phyloP scores from a whole-genome alignment of 129 eudicot species.

The Flaveria sonorensis region DNA sequence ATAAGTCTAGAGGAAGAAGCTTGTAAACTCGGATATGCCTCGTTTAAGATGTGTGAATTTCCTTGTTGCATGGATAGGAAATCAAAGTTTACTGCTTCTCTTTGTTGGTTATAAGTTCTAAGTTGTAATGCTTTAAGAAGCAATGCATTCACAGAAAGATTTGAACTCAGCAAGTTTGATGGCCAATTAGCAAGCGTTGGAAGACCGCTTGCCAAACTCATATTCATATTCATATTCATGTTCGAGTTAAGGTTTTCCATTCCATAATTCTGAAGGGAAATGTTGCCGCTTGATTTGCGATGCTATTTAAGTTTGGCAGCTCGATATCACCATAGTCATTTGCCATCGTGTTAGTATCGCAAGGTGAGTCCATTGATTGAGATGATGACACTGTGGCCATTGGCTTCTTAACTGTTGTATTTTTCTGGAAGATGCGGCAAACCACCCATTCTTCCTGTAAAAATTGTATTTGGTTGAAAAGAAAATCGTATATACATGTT shows the following conservation, averaged over 20 bases:
- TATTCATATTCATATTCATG: conserved; percentile 39
- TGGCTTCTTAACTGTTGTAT: conserved; percentile 53
- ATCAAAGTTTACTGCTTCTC: conserved; percentile 43
- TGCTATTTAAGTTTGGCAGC: conserved; percentile 40
- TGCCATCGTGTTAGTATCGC: conserved; percentile 56
- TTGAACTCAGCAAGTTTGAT: conserved; percentile 50
- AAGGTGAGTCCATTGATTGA: conserved; percentile 57
- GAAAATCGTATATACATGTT: not conserved
- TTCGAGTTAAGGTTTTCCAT: conserved; percentile 36
- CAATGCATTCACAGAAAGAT: conserved; percentile 63
- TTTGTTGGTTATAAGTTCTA: conserved; percentile 47
- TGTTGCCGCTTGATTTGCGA: conserved; percentile 35
- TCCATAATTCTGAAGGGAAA: conserved; percentile 36
- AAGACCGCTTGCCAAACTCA: conserved; percentile 41
- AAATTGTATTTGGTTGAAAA: not conserved
- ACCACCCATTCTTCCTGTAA: conserved; percentile 94
- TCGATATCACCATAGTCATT: conserved; percentile 67
- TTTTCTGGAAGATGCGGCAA: conserved; percentile 82
- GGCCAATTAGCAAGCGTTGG: conserved; percentile 63
- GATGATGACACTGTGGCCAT: conserved; percentile 59
- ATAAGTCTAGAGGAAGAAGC: conserved; percentile 50
- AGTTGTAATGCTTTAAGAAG: conserved; percentile 76
- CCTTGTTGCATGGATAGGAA: conserved; percentile 59
- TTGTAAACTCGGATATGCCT: conserved; percentile 38
- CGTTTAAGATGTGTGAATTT: conserved; percentile 38